These are phyloP conservation scores for Kodamaea ohmeri DNA, from an alignment of 1,139 yeast species.

Conservation along the genomic window DNA sequence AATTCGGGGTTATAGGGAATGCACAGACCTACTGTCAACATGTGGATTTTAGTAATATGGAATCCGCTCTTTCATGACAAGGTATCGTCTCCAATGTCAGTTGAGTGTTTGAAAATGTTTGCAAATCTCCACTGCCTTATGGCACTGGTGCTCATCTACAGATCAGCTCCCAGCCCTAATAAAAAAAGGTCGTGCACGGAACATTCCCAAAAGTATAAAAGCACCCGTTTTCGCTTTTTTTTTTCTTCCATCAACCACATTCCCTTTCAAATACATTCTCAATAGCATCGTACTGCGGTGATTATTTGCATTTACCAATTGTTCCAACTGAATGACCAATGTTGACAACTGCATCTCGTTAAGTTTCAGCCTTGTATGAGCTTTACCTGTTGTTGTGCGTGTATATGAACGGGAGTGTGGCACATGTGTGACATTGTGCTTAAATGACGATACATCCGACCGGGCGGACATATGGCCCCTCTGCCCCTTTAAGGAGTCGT, in stretches of 20 bases:
- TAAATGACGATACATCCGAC: constrained; percentile 63
- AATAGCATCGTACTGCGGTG: constrained; percentile 39
- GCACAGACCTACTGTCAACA: too few species aligned
- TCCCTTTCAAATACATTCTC: constrained; percentile 9
- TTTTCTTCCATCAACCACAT: constrained; percentile 7
- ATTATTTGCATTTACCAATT: constrained; percentile 76
- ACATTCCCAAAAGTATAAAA: constrained; percentile 6
- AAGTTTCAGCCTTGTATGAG: constrained; percentile 90
- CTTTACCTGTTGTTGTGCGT: constrained; percentile 20
- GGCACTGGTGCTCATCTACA: background rate
- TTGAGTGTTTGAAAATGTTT: too few species aligned
- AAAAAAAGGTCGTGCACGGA: constrained; percentile 8
- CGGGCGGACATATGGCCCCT: constrained; percentile 74
- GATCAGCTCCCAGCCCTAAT: constrained; percentile 18
- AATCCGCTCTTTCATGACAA: too few species aligned
- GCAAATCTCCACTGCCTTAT: too few species aligned
- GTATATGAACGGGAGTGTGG: constrained; percentile 12
- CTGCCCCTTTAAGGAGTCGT: constrained; percentile 62
- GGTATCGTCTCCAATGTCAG: too few species aligned
- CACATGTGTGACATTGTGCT: constrained; percentile 10
- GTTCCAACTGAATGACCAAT: constrained; percentile 75
- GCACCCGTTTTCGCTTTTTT: background rate
- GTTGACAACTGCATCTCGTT: constrained; percentile 78
- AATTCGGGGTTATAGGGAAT: too few species aligned
- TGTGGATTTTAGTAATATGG: too few species aligned